Conservation (phyloP, 1,284 basidiomycete genomes). For the Marasmius tenuissimus region DNA sequence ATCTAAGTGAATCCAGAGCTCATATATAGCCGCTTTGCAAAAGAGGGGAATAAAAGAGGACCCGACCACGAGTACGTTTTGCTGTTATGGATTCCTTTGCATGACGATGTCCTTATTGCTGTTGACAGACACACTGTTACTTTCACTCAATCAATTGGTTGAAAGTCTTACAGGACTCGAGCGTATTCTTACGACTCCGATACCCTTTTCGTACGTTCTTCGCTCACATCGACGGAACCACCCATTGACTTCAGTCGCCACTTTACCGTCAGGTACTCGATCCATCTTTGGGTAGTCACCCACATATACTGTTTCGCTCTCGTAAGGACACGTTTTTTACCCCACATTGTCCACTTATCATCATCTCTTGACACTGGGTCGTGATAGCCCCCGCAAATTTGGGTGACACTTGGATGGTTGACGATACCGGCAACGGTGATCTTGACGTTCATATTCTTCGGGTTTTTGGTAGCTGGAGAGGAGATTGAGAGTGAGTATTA, state of each 20-base stretch:
- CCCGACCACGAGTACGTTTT: constrained; percentile 58
- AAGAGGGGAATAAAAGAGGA: constrained; percentile 60
- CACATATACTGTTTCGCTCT: constrained; percentile 55
- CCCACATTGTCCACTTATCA: background rate
- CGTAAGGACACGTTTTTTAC: constrained; percentile 32
- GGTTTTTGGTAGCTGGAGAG: constrained; percentile 68
- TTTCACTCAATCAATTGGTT: constrained; percentile 55
- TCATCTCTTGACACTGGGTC: no score
- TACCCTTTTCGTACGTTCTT: constrained; percentile 67
- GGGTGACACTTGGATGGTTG: constrained; percentile 55
- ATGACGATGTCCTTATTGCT: background rate
- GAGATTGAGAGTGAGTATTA: constrained; percentile 64
- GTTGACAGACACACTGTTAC: constrained; percentile 49
- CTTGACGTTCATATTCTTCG: constrained; percentile 64
- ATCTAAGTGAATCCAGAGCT: constrained; percentile 43
- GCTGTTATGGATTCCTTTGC: background rate
- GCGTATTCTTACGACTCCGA: constrained; percentile 76
- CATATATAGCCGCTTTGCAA: constrained; percentile 65
- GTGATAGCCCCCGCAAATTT: constrained; percentile 69
- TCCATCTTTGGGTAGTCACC: constrained; percentile 66
- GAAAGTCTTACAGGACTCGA: constrained; percentile 73
- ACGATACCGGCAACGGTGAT: constrained; percentile 65
- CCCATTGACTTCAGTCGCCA: background rate
- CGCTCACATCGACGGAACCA: no score
- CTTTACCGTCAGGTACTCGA: constrained; percentile 47